Conservation (phyloP, 2,329 filamentous ascomycete species). For the Thelonectria rubi region DNA sequence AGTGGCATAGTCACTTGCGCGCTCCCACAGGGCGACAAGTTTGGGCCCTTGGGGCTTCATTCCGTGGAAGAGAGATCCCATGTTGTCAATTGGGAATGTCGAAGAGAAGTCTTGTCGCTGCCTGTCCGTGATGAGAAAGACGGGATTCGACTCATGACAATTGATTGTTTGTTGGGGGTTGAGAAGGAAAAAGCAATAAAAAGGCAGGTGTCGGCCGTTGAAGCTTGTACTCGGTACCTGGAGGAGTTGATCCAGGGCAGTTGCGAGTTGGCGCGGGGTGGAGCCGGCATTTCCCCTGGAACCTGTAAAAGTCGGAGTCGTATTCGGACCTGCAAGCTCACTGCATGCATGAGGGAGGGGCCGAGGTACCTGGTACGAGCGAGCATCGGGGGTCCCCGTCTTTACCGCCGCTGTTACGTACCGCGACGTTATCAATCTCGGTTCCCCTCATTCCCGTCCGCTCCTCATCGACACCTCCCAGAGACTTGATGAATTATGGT, state of each 20-base stretch:
- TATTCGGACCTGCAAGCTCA: slow-evolving; percentile 37
- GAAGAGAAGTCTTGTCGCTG: background rate
- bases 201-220: background rate
- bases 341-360: background rate
- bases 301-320: slow-evolving; percentile 11
- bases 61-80: slow-evolving; percentile 2
- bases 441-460: background rate
- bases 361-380: background rate
- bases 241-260: background rate
- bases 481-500: slow-evolving; percentile 22
- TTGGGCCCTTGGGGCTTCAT: slow-evolving; percentile 36
- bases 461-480: background rate
- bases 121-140: slow-evolving; percentile 8
- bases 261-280: slow-evolving; percentile 15
- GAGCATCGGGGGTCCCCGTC: background rate
- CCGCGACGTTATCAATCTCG: background rate
- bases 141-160: background rate
- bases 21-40: slow-evolving; percentile 33
- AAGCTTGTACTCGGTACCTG: background rate
- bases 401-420: background rate
- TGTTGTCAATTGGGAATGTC: slow-evolving; percentile 11
- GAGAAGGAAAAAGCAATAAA: background rate
- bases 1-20: slow-evolving; percentile 33
- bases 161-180: background rate
- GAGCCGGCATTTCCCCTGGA: slow-evolving; percentile 17